Evolutionary conservation across 495 filamentous ascomycete species (phyloP).

Genomic region (Penicillium mononematosum): DNA sequence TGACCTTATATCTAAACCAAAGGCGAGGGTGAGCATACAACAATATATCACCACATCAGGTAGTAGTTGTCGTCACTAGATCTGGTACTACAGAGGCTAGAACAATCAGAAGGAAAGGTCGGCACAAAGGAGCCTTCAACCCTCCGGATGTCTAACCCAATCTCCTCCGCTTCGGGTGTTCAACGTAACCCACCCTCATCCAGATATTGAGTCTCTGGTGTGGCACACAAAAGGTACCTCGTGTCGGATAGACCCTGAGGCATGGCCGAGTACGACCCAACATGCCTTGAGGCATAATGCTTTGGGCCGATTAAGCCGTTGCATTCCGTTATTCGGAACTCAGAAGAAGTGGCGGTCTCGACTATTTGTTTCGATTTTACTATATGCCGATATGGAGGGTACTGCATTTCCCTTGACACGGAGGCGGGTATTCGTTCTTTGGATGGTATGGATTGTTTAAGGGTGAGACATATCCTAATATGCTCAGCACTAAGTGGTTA

Average conservation of each 20-base stretch:
- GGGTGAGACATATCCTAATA: neutral
- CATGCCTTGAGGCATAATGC: neutral
- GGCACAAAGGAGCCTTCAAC: neutral
- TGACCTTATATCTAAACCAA: neutral
- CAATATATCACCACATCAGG: neutral
- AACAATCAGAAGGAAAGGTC: neutral
- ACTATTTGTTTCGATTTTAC: neutral
- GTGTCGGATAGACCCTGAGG: neutral
- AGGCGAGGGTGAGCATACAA: neutral
- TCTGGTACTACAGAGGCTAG: neutral
- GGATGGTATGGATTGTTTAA: neutral
- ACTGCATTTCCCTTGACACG: no score
- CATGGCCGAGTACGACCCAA: neutral
- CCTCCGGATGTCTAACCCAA: constrained; percentile 1
- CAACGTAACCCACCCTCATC: neutral
- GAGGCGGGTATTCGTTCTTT: neutral
- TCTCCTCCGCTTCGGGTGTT: neutral
- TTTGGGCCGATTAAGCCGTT: neutral
- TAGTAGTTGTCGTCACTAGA: neutral
- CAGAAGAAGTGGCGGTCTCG: neutral
- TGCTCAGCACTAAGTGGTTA: no score
- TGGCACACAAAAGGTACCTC: neutral
- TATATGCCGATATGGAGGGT: neutral
- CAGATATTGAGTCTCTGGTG: neutral
- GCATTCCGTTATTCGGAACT: neutral